These are phyloP conservation scores for Chrysanthemum seticuspe DNA, from an alignment of 129 eudicot species.

Conservation along the genomic window DNA sequence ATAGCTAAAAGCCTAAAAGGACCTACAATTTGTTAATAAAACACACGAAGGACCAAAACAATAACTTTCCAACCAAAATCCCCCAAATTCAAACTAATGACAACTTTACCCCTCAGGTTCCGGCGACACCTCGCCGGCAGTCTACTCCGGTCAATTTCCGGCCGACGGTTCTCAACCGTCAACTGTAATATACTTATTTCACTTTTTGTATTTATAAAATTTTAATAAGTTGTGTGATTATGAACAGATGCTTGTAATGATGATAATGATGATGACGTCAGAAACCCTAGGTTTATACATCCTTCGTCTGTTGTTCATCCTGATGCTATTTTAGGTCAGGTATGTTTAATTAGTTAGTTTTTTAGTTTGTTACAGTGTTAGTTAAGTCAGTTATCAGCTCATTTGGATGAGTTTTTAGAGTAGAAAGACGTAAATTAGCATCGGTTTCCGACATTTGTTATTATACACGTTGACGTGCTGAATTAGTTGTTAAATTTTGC, in stretches of 20 bases:
- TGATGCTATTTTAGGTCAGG: conserved; percentile 81
- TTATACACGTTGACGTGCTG: too few relatives aligned
- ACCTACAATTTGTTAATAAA: too few relatives aligned
- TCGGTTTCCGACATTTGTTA: too few relatives aligned
- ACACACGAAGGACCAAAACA: too few relatives aligned
- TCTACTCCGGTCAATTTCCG: conserved; percentile 35
- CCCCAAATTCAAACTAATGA: conserved; percentile 21
- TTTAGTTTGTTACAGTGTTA: not conserved
- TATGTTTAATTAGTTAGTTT: conserved; percentile 18
- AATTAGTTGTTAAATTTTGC: too few relatives aligned
- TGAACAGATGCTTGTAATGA: conserved; percentile 27
- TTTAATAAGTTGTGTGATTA: not conserved
- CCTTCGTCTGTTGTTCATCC: conserved; percentile 89
- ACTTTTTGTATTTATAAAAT: not conserved
- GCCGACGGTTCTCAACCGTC: conserved; percentile 40
- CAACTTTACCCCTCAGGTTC: conserved; percentile 34
- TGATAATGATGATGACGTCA: conserved; percentile 9
- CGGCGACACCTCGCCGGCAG: conserved; percentile 38
- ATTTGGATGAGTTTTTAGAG: too few relatives aligned
- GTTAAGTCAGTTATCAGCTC: too few relatives aligned
- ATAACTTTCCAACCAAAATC: not conserved
- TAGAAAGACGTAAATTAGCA: too few relatives aligned
- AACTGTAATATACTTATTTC: conserved; percentile 15
- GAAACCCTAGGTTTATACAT: conserved; percentile 54
- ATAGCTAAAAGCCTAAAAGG: too few relatives aligned